Evolutionary conservation across 2,329 filamentous ascomycete species (phyloP), one percentile per base, ranked within the genome.

Genomic region (Ophiostoma piceae): DNA sequence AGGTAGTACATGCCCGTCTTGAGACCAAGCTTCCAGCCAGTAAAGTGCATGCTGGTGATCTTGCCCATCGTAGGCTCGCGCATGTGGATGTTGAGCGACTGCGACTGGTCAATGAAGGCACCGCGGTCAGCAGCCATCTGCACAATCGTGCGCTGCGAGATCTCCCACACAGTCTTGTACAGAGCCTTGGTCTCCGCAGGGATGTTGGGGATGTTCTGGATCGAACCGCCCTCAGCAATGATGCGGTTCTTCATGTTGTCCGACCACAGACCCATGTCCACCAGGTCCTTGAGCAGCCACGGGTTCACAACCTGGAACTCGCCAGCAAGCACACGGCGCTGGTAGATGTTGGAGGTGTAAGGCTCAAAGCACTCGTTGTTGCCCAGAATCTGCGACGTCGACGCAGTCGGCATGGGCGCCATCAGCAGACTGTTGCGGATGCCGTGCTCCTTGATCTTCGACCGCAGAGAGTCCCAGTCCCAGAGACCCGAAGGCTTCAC

Each of bases 1-100:
- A 99, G 89, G 82, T 99, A 99, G 89, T 99, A 99, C 95, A 99
- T 98, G 84, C 95, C 95, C 47, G 95, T 99, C 90, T 99, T 99
- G 75, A 99, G 88, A 77, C 95, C 95, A 74, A 98, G 89, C 86
- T 98, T 99, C 95, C 95, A 99, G 76, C 95, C 95, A 67, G 95
- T 88, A 78, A 99, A 99, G 84, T 99, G 95, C 95, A 99, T 99
- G 80, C 91, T 95, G 71, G 95, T 99, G 80, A 99, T 97, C 87
- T 99, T 99, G 82, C 95, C 95, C 94, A 99, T 98, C 68, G 94
- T 97, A 60, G 95, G 95, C 77, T 98, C 94, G 81, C 96, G 96
- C 90, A 99, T 93, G 85, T 99, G 95, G 75, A 99, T 98, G 86
- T 99, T 99, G 76, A 99, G 89, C 14, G 94, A 98, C 82, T 99